Evolutionary conservation across 257 asterid genomes (phyloP), one percentile per base, ranked within the genome.

Genomic region (Anisodus tanguticus): DNA sequence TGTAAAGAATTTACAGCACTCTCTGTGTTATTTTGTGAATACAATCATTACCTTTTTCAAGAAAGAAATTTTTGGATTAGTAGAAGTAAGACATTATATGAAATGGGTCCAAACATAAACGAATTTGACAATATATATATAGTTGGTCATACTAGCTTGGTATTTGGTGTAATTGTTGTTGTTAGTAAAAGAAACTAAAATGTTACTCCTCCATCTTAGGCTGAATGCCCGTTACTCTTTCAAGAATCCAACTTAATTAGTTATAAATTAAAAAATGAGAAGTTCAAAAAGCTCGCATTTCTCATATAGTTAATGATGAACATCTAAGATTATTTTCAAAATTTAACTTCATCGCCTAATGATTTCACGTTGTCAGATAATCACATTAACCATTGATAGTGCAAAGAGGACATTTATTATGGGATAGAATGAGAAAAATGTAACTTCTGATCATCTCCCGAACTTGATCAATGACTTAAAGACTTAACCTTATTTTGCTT

Each of bases 401-500:
- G 39, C 39, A 22, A 26, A 31, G 17, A 53, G 64, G 66, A 54
- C 64, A 51, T 51, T 54, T 8, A 8, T 77, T 15, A 77, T 58
- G 49, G 81, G 22, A 74, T 19, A 26, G 81, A 74, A 74, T 51
- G 45, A 49, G 43, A 12, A 49, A 74, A 49, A 74, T 49, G 43
- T 22, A 22, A 74, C 62, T 74, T 69, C 78, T 16, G 15, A 41
- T 69, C 31, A 41, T 39, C 78, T 41, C 54, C 8, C 54, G 22
- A 17, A 69, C 35, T 41, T 41, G 78, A 69, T 16, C 31, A 5
- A 41, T 41, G 31, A 69, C 39, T 71, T 71, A 2, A 4, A 49
- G 82, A 62, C 59, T 12, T 83, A 82, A 90, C 92, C 95, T 57
- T 90, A 86, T 91, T 87, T 88, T 71, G 91, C 88, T 90, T 92